phyloP scores from a whole-genome alignment of 2,329 filamentous ascomycete genomes.

The Penicillium thymicola region DNA sequence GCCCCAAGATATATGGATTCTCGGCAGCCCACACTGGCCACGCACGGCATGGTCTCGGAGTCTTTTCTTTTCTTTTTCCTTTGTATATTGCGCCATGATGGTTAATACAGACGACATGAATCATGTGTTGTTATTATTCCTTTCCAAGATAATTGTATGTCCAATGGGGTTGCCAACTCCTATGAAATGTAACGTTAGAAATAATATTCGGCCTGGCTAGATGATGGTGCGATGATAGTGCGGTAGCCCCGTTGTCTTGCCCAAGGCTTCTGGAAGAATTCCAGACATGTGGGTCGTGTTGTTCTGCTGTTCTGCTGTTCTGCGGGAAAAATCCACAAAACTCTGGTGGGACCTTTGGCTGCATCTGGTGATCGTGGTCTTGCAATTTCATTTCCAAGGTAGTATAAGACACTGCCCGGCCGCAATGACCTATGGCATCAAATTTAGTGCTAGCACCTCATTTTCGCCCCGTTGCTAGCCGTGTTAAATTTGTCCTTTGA shows the following conservation, averaged over 20 bases:
- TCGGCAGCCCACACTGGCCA: neutral
- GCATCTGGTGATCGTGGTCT: neutral
- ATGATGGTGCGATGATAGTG: neutral
- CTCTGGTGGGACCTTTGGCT: neutral
- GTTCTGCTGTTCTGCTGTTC: no score
- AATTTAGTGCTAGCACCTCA: slow-evolving; percentile 31
- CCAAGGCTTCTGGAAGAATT: slow-evolving; percentile 4
- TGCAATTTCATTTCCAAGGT: slow-evolving; percentile 6
- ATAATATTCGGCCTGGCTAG: neutral
- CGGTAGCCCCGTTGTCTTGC: neutral
- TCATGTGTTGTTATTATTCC: neutral
- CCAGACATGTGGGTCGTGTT: neutral
- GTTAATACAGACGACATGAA: neutral
- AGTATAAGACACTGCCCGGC: slow-evolving; percentile 10
- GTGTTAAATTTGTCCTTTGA: neutral
- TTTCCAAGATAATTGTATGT: neutral
- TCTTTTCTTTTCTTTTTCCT: neutral
- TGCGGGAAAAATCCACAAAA: neutral
- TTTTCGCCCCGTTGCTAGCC: slow-evolving; percentile 16
- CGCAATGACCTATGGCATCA: slow-evolving; percentile 28
- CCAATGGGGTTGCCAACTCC: neutral
- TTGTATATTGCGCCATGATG: neutral
- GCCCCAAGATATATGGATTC: neutral
- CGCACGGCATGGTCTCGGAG: neutral
- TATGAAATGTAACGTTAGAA: neutral